phyloP scores from a whole-genome alignment of 176 grass and related monocot genomes.

The Musa troglodytarum region DNA sequence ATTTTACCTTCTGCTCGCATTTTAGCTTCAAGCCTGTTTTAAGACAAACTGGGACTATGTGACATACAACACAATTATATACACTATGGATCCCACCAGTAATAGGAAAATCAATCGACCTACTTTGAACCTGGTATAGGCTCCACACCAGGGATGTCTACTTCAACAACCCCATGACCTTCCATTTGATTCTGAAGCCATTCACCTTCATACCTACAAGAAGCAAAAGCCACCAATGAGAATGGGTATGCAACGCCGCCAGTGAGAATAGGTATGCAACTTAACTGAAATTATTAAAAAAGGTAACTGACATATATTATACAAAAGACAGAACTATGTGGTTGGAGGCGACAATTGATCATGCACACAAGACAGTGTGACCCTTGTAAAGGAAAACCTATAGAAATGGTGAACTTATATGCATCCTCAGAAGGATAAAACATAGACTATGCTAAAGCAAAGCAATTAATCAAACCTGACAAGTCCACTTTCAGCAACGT shows the following conservation, averaged over 20 bases:
- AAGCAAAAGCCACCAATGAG: background rate
- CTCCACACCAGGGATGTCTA: slow-evolving; percentile 28
- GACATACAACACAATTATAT: background rate
- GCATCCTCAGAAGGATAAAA: background rate
- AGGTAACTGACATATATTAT: background rate
- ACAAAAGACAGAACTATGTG: background rate
- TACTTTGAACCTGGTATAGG: slow-evolving; percentile 36
- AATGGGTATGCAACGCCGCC: background rate
- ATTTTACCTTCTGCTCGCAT: slow-evolving; percentile 32
- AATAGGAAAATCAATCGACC: background rate
- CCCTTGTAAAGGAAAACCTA: background rate
- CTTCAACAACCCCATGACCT: slow-evolving; percentile 35
- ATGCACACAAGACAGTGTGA: background rate
- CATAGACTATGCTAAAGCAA: background rate
- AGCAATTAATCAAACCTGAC: slow-evolving; percentile 17
- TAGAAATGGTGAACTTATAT: background rate
- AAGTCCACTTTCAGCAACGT: slow-evolving; percentile 25
- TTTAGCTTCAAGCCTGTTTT: slow-evolving; percentile 30
- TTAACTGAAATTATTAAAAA: background rate
- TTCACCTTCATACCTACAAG: slow-evolving; percentile 33
- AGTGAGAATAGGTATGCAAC: background rate
- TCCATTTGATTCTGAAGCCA: slow-evolving; percentile 42
- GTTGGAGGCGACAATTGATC: background rate
- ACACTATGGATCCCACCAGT: background rate
- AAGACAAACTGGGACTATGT: background rate